Conservation (phyloP, 2,329 filamentous ascomycete genomes). For the Chrysoporthe deuterocubensis region DNA sequence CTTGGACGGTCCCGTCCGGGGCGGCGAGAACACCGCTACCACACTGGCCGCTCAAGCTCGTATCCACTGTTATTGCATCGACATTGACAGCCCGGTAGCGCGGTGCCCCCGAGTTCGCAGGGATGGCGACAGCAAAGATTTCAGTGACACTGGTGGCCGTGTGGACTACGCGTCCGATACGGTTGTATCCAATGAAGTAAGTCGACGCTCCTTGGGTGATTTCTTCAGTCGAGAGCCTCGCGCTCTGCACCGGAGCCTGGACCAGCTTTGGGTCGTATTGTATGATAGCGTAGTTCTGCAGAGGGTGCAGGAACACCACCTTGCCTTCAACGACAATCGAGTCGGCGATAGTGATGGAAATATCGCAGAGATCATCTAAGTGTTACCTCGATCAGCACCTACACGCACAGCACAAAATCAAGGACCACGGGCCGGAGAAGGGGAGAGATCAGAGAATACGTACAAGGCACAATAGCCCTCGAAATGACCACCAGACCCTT, state of each 20-base stretch:
- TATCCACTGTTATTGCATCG: conserved; percentile 96
- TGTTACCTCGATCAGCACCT: background rate
- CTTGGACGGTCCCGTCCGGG: conserved; percentile 90
- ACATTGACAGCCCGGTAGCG: conserved; percentile 94
- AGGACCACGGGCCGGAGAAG: conserved; percentile 45
- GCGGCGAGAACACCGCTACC: conserved; percentile 91
- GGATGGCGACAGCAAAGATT: conserved; percentile 95
- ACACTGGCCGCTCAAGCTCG: conserved; percentile 86
- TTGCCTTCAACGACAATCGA: conserved; percentile 94
- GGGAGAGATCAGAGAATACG: background rate
- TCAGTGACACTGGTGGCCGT: conserved; percentile 95
- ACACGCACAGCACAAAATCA: background rate
- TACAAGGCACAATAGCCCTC: conserved; percentile 78
- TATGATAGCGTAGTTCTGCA: conserved; percentile 96
- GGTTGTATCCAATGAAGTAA: conserved; percentile 97
- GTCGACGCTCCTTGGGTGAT: conserved; percentile 94
- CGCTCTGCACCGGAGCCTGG: conserved; percentile 90
- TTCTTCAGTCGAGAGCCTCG: conserved; percentile 76
- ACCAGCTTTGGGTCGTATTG: conserved; percentile 93
- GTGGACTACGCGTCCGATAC: conserved; percentile 91
- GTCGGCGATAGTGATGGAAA: conserved; percentile 94
- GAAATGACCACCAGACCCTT: conserved; percentile 95
- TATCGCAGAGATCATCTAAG: conserved; percentile 86
- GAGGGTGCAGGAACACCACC: conserved; percentile 91
- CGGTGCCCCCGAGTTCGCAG: conserved; percentile 83